These are phyloP conservation scores for Monilinia aucupariae DNA, from an alignment of 2,329 filamentous ascomycete genomes.

Conservation along the genomic window DNA sequence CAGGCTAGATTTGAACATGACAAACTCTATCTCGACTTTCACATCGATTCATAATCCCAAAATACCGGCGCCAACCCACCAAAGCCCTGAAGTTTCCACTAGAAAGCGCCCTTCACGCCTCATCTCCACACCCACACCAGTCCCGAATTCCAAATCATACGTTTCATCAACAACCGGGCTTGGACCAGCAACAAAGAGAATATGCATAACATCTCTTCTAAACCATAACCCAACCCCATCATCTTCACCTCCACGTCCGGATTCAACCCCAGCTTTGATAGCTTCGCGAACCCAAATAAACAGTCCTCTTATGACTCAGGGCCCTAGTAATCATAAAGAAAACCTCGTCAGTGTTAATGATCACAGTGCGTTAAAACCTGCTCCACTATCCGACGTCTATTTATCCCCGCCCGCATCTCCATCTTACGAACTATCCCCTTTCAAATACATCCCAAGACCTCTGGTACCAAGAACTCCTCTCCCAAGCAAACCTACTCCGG, in stretches of 20 bases:
- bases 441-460: neutral
- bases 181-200: neutral
- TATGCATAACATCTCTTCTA: neutral
- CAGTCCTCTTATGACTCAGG: neutral
- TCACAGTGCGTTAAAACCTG: neutral
- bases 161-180: neutral
- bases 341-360: neutral
- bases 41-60: neutral
- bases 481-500: no score
- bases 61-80: neutral
- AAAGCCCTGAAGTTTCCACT: no score
- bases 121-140: neutral
- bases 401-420: neutral
- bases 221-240: neutral
- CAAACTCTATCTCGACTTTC: no score
- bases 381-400: neutral
- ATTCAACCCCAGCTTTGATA: no score
- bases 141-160: neutral
- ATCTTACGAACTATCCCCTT: no score
- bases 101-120: neutral
- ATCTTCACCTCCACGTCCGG: neutral
- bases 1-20: neutral
- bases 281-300: neutral
- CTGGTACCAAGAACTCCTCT: neutral
- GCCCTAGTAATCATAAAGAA: neutral